Evolutionary conservation across 768 basidiomycete genomes (phyloP).

Genomic region (Boletales sp.): DNA sequence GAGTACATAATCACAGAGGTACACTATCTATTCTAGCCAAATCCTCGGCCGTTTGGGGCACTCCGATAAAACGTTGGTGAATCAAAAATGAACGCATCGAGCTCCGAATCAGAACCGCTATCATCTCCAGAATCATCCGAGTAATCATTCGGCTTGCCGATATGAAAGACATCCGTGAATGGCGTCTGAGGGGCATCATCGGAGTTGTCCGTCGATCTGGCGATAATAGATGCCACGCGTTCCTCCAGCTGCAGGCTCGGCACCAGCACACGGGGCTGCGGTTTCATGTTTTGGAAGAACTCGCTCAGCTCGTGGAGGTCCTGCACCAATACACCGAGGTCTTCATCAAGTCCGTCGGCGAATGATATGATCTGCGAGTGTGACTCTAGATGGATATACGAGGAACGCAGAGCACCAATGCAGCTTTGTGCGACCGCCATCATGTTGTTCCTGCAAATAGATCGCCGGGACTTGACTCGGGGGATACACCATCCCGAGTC

Average conservation of each 20-base stretch:
- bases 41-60: constrained; percentile 41
- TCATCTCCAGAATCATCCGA: constrained; percentile 49
- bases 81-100: constrained; percentile 64
- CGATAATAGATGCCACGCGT: constrained; percentile 77
- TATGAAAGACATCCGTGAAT: constrained; percentile 71
- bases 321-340: constrained; percentile 74
- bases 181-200: constrained; percentile 71
- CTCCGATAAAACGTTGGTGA: constrained; percentile 43
- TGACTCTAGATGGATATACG: constrained; percentile 70
- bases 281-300: constrained; percentile 57
- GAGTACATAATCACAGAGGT: too few relatives aligned
- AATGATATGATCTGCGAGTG: constrained; percentile 37
- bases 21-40: constrained; percentile 9
- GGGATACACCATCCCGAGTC: constrained; percentile 88
- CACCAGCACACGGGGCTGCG: constrained; percentile 33
- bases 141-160: constrained; percentile 35
- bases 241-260: constrained; percentile 69
- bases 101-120: constrained; percentile 33
- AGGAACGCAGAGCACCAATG: constrained; percentile 63
- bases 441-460: constrained; percentile 70
- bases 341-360: constrained; percentile 45
- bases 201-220: constrained; percentile 61
- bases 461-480: constrained; percentile 56
- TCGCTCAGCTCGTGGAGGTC: constrained; percentile 73
- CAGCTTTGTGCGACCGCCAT: constrained; percentile 85